Evolutionary conservation across 257 asterid genomes (phyloP).

Genomic region (Lycium barbarum): DNA sequence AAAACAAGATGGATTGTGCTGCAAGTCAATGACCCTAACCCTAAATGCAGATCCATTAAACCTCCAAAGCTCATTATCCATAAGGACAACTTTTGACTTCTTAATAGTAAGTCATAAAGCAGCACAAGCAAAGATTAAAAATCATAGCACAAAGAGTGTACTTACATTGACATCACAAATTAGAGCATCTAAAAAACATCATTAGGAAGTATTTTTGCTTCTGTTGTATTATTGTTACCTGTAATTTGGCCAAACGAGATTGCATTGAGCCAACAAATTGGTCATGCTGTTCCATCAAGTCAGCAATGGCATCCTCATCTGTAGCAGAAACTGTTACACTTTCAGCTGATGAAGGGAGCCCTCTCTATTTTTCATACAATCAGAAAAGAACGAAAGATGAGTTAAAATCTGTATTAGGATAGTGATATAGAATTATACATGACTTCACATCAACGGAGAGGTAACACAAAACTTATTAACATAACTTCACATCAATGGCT

Average conservation of each 20-base stretch:
- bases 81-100: neutral
- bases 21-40: slow-evolving; percentile 20
- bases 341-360: slow-evolving; percentile 55
- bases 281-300: slow-evolving; percentile 77
- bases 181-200: neutral
- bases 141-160: neutral
- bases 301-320: slow-evolving; percentile 81
- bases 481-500: neutral
- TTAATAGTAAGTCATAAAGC: neutral
- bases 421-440: slow-evolving; percentile 15
- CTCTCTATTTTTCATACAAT: slow-evolving; percentile 55
- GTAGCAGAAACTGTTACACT: slow-evolving; percentile 67
- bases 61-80: neutral
- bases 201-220: neutral
- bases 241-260: slow-evolving; percentile 84
- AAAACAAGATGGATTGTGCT: neutral
- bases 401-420: slow-evolving; percentile 14
- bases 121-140: slow-evolving; percentile 13
- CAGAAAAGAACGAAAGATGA: slow-evolving; percentile 2
- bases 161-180: slow-evolving; percentile 8
- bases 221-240: slow-evolving; percentile 54
- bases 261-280: slow-evolving; percentile 87
- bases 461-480: neutral
- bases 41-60: neutral
- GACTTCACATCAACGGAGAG: slow-evolving; percentile 18